Base-by-base conservation (phyloP, 169 alveolate genomes). In the Perkinsus marinus region DNA sequence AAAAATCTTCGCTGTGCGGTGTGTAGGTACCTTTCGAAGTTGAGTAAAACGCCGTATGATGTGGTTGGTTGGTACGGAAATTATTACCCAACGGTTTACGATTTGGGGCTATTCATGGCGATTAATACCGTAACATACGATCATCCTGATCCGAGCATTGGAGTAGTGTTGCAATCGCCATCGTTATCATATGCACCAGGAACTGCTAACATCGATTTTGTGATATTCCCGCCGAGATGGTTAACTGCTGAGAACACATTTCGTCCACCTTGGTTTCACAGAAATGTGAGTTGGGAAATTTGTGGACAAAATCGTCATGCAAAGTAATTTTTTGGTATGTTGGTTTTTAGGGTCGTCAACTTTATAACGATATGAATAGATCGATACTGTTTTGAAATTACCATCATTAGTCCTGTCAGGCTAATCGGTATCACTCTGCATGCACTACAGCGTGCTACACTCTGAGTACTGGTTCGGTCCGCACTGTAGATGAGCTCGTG, bases 251-350 rank as follows among this genome's bases (percentile, higher is more conserved):
- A 96, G 91, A 95, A 95, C 68, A 96, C 98, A 13, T 96, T 96
- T 91, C 92, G 97, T 98, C n/a, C 98, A 43, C 98, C 98, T 37
- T 96, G 95, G 93, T 96, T 94, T 90, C 98, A 96, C 91, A 92
- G 97, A 91, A 96, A 96, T 89, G 94, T 41, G 10, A n/a, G n/a
- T n/a, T n/a, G n/a, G n/a, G n/a, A n/a, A n/a, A n/a, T n/a, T n/a
- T n/a, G n/a, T n/a, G n/a, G n/a, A n/a, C n/a, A n/a, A n/a, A n/a
- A n/a, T n/a, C n/a, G n/a, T n/a, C n/a, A n/a, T n/a, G n/a, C n/a
- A n/a, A n/a, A n/a, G n/a, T n/a, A n/a, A n/a, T n/a, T n/a, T n/a
- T n/a, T n/a, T n/a, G n/a, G n/a, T n/a, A n/a, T n/a, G n/a, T n/a
- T n/a, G n/a, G n/a, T n/a, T n/a, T n/a, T n/a, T n/a, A n/a, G n/a